These are phyloP conservation scores for Diutina catenulata DNA, from an alignment of 1,139 yeast species.

Conservation along the genomic window DNA sequence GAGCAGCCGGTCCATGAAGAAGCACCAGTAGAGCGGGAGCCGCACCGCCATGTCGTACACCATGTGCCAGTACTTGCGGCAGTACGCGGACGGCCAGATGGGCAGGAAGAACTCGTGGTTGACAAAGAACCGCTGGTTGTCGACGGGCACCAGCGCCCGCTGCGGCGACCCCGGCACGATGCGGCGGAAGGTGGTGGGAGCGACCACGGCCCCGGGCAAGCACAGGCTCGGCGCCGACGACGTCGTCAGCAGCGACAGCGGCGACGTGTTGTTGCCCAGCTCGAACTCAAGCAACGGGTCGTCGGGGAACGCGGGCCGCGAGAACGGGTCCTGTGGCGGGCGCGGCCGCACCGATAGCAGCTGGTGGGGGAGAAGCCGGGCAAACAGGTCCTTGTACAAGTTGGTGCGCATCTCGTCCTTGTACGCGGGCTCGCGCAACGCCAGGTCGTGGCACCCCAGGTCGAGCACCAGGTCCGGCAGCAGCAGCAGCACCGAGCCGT, in stretches of 20 bases:
- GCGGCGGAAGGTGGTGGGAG: not conserved
- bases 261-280: too few species aligned
- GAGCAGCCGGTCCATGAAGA: constrained; percentile 1
- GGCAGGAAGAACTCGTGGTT: not conserved
- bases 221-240: not conserved
- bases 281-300: too few species aligned
- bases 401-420: not conserved
- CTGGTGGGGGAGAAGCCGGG: too few species aligned
- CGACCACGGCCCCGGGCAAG: not conserved
- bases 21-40: constrained; percentile 1
- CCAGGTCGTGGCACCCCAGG: not conserved
- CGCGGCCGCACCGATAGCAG: too few species aligned
- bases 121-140: not conserved
- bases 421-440: not conserved
- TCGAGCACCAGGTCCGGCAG: not conserved
- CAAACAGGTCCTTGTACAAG: not conserved
- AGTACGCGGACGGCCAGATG: not conserved
- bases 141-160: not conserved
- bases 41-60: not conserved
- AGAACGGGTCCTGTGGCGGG: too few species aligned
- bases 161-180: too few species aligned
- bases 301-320: too few species aligned
- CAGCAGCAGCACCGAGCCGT: too few species aligned
- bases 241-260: too few species aligned
- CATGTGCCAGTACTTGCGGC: not conserved